These are phyloP conservation scores for Geotrichum carabidarum DNA, from an alignment of 1,139 yeast genomes.

Conservation along the genomic window DNA sequence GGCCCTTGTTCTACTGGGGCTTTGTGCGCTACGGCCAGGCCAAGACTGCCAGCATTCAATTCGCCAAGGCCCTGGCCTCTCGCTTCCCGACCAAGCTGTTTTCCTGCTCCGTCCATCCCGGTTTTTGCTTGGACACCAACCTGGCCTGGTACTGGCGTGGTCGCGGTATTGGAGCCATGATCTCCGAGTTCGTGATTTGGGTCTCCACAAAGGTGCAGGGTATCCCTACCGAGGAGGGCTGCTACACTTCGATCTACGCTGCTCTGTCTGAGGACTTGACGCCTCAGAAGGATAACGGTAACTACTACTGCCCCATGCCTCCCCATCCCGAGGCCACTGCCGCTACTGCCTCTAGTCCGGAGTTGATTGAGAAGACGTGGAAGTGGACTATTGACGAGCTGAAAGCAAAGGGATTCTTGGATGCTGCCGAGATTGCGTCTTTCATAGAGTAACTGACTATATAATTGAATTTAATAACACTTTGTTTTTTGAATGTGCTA, in stretches of 20 bases:
- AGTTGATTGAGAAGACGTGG: conserved; percentile 69
- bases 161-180: conserved; percentile 66
- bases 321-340: conserved; percentile 53
- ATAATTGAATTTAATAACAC: neutral
- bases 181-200: conserved; percentile 66
- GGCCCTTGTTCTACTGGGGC: conserved; percentile 55
- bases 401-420: conserved; percentile 43
- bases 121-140: conserved; percentile 75
- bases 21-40: conserved; percentile 79
- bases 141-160: conserved; percentile 70
- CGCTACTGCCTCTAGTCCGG: conserved; percentile 53
- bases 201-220: conserved; percentile 66
- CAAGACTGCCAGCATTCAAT: conserved; percentile 75
- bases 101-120: conserved; percentile 74
- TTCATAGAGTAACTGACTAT: conserved; percentile 1
- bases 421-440: conserved; percentile 10
- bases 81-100: conserved; percentile 59
- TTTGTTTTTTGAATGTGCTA: no score
- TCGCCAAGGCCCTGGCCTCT: conserved; percentile 58
- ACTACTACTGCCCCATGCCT: conserved; percentile 46
- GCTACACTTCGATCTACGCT: conserved; percentile 59
- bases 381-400: conserved; percentile 72
- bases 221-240: conserved; percentile 65
- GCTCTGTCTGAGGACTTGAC: conserved; percentile 50
- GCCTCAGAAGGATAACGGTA: conserved; percentile 58